Conservation (phyloP, 768 basidiomycete species). For the Termitomyces sp. region DNA sequence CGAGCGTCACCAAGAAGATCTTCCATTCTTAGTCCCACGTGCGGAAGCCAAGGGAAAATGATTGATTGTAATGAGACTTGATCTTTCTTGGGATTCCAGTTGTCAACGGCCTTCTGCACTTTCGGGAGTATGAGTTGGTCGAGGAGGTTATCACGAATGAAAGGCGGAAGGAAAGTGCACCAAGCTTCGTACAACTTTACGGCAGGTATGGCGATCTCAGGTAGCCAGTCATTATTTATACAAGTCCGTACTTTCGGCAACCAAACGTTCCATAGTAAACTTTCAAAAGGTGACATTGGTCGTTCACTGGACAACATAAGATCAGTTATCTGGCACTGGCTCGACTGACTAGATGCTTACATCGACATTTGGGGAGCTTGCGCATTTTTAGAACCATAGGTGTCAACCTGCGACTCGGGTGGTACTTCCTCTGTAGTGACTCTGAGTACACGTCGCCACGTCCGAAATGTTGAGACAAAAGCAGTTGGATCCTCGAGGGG, state of each 20-base stretch:
- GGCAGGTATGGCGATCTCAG: conserved; percentile 65
- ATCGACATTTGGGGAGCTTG: conserved; percentile 23
- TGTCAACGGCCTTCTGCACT: conserved; percentile 73
- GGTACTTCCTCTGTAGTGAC: conserved; percentile 44
- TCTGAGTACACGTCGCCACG: conserved; percentile 66
- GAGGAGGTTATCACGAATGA: conserved; percentile 91
- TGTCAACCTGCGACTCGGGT: conserved; percentile 42
- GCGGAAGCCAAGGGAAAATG: conserved; percentile 94
- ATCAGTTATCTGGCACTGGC: conserved; percentile 1
- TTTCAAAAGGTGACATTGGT: conserved; percentile 94
- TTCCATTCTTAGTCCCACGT: conserved; percentile 79
- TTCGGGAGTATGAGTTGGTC: conserved; percentile 96
- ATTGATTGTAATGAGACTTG: conserved; percentile 65
- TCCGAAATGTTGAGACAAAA: conserved; percentile 60
- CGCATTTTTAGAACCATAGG: conserved; percentile 47
- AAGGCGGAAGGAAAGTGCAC: conserved; percentile 82
- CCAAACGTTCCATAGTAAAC: conserved; percentile 92
- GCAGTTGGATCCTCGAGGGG: conserved; percentile 74
- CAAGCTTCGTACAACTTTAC: conserved; percentile 85
- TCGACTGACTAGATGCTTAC: conserved; percentile 24
- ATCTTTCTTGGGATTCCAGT: conserved; percentile 70
- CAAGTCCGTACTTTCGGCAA: conserved; percentile 89
- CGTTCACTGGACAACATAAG: conserved; percentile 34
- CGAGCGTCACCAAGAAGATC: conserved; percentile 83
- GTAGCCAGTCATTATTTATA: conserved; percentile 94